Evolutionary conservation across 2,329 filamentous ascomycete species (phyloP), one percentile per base, ranked within the genome.

Genomic region (Aspergillus sp.): DNA sequence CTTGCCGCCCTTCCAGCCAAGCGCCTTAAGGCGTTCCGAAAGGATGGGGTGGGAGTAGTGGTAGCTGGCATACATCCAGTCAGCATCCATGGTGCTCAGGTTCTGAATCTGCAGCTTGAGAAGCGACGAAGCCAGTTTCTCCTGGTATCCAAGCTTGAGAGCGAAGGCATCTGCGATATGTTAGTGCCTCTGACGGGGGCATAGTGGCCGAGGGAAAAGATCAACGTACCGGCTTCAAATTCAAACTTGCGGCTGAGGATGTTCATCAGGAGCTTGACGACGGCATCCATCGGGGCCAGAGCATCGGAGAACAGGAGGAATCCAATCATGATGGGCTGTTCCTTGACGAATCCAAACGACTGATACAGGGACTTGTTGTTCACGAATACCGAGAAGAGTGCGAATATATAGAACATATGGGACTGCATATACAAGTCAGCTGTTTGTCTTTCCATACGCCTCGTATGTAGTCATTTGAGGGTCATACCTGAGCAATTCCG

Each of bases 21-120:
- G 82, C 1, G 93, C 94, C 73, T 89, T 90, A 65, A 99, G 80
- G 65, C 94, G 85, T 81, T 99, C 95, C 1, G 92, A 89, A 60
- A 99, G 79, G 61, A 97, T 96, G 1, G 94, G 94, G 75, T 99
- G 94, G 20, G 93, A 96, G 81, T 95, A 96, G 77, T 99, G 92
- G 80, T 97, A 99, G 75, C 88, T 95, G 49, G 94, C 94, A 74
- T 95, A 99, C 82, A 96, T 85, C 88, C 89, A 95, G 75, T 99
- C 95, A 24, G 94, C 94, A 65, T 99, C 94, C 93, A 99, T 97
- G 56, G 90, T 95, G 74, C 90, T 95, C 61, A 99, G 81, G 70
- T 99, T 99, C 79, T 97, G 92, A 66, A 96, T 90, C 76, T 99
- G 95, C 48, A 99, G 88, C 79, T 96, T 96, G 76, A 99, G 91